Evolutionary conservation across 179 eudicot species (phyloP).

Genomic region (Pouteria campechiana): DNA sequence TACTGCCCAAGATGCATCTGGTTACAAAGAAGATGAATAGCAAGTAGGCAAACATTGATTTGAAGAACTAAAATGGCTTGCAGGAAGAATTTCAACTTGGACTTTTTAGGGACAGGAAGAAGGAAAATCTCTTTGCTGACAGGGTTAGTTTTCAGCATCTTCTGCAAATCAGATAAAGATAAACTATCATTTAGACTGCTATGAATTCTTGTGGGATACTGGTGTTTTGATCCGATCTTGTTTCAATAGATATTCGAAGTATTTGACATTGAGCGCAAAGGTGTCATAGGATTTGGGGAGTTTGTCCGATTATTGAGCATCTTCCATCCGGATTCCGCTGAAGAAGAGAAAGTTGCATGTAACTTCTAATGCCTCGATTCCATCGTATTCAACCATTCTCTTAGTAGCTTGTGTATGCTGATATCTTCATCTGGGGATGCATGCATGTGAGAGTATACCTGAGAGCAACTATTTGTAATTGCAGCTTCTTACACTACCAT

Average conservation of each 20-base stretch:
- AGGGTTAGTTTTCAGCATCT: too few relatives aligned
- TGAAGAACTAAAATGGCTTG: too few relatives aligned
- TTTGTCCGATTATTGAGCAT: constrained; percentile 71
- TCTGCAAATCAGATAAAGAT: neutral
- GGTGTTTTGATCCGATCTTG: neutral
- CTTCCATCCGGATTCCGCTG: constrained; percentile 64
- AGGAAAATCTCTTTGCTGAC: constrained; percentile 6
- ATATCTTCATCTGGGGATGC: neutral
- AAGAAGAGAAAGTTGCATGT: constrained; percentile 54
- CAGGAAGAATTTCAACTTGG: constrained; percentile 24
- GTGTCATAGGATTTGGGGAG: constrained; percentile 70
- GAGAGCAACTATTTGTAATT: neutral
- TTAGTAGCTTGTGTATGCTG: neutral
- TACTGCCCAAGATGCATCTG: too few relatives aligned
- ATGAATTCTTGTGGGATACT: neutral
- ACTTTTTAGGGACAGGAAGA: constrained; percentile 11
- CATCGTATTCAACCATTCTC: neutral
- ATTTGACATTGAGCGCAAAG: constrained; percentile 56
- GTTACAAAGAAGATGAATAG: too few relatives aligned
- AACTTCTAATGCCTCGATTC: constrained; percentile 5
- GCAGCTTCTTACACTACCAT: constrained; percentile 1
- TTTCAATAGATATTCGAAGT: constrained; percentile 47
- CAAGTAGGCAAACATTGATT: too few relatives aligned
- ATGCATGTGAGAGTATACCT: neutral
- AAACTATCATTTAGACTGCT: neutral